Evolutionary conservation across 1,284 basidiomycete genomes (phyloP).

Genomic region (Mycosarcoma mackinlayi): DNA sequence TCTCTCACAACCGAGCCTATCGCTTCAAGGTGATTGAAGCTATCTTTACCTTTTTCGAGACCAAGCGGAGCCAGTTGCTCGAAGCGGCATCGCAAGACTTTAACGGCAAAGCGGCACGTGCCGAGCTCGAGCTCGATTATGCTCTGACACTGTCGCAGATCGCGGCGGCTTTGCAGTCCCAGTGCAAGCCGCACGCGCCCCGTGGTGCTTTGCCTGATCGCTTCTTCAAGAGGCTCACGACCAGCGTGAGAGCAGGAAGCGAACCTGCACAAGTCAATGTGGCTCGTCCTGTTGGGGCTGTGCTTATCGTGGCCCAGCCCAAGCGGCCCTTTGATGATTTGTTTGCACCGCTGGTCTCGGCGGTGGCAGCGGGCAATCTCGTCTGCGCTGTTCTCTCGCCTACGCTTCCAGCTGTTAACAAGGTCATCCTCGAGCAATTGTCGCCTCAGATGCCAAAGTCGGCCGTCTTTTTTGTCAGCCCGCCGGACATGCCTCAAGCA

Average conservation of each 20-base stretch:
- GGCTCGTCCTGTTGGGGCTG: constrained; percentile 10
- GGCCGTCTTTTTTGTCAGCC: constrained; percentile 10
- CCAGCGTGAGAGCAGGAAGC: background rate
- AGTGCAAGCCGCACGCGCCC: constrained; percentile 1
- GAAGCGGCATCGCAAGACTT: constrained; percentile 16
- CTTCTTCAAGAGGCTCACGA: constrained; percentile 7
- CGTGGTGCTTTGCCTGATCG: constrained; percentile 6
- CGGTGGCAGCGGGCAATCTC: constrained; percentile 12
- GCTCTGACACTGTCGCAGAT: constrained; percentile 15
- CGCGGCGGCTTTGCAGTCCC: constrained; percentile 9
- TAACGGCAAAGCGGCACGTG: constrained; percentile 5
- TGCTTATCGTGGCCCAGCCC: constrained; percentile 14
- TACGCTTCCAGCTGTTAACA: constrained; percentile 9
- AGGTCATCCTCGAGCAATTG: constrained; percentile 11
- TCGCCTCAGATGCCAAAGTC: constrained; percentile 10
- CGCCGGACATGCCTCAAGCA: background rate
- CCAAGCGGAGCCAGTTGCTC: constrained; percentile 5
- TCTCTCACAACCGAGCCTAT: constrained; percentile 17
- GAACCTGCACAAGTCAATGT: background rate
- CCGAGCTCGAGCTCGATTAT: constrained; percentile 18
- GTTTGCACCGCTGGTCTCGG: constrained; percentile 17
- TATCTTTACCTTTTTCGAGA: constrained; percentile 17
- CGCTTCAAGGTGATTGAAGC: constrained; percentile 19
- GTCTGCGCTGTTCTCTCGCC: constrained; percentile 19
- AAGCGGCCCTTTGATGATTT: constrained; percentile 21